A percentile compares a stretch with the other conserved stretches of the same genome.
These are phyloP conservation scores for Leccinum imitatum DNA, from an alignment of 768 basidiomycete genomes.

Conservation along the genomic window DNA sequence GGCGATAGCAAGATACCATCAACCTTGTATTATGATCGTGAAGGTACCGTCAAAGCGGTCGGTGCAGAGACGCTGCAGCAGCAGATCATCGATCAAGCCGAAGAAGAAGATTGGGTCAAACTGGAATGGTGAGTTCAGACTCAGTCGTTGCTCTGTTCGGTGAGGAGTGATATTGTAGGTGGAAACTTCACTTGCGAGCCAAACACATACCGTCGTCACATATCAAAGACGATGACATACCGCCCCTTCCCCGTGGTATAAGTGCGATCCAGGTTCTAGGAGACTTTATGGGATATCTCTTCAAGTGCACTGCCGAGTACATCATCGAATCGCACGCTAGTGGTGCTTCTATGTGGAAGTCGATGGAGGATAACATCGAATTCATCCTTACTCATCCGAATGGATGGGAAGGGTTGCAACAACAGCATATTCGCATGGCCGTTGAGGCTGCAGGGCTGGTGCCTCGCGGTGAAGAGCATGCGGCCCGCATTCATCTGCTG, in stretches of 20 bases:
- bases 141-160: background rate
- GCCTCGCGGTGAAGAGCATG: constrained; percentile 9
- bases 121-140: constrained; percentile 37
- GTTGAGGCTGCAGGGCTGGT: constrained; percentile 26
- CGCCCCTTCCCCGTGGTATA: constrained; percentile 24
- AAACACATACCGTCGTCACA: constrained; percentile 24
- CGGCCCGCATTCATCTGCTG: constrained; percentile 24
- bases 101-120: constrained; percentile 37
- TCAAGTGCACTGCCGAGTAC: constrained; percentile 21
- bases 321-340: constrained; percentile 30
- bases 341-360: constrained; percentile 24
- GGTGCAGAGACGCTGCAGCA: constrained; percentile 44
- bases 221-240: constrained; percentile 22
- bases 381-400: constrained; percentile 32
- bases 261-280: constrained; percentile 22
- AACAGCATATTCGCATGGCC: constrained; percentile 29
- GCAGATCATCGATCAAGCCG: constrained; percentile 37
- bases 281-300: constrained; percentile 31
- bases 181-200: constrained; percentile 39
- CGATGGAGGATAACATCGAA: constrained; percentile 20
- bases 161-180: constrained; percentile 15
- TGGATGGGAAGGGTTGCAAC: constrained; percentile 33
- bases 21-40: constrained; percentile 44
- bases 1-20: constrained; percentile 51
- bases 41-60: constrained; percentile 39